A percentile compares a stretch with the other conserved stretches of the same genome.
These are phyloP conservation scores for Mycena olivaceomarginata DNA, from an alignment of 768 basidiomycete genomes.

Conservation along the genomic window DNA sequence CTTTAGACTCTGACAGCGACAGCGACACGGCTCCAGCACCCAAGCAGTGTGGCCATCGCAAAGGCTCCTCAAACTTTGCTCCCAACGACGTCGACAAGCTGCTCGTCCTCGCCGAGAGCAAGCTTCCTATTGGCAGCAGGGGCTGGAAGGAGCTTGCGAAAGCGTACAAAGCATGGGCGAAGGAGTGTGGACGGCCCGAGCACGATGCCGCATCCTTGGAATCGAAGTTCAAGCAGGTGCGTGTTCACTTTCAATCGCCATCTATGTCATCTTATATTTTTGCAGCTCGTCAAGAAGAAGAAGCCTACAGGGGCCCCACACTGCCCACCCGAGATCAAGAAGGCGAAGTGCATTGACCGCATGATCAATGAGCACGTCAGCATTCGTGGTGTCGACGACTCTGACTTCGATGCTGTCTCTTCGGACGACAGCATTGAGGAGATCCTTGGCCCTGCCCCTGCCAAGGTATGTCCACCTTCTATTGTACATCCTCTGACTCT, in stretches of 20 bases:
- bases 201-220: background rate
- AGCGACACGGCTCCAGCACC: background rate
- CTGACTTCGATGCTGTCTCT: constrained; percentile 39
- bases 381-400: constrained; percentile 35
- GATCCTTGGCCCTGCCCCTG: too few species aligned
- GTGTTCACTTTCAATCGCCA: background rate
- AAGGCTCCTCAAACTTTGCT: background rate
- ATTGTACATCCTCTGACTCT: too few species aligned
- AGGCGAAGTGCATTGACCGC: constrained; percentile 34
- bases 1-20: background rate
- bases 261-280: background rate
- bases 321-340: background rate
- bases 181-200: background rate
- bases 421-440: constrained; percentile 12
- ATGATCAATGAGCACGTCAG: constrained; percentile 46
- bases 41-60: background rate
- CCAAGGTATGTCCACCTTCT: too few species aligned
- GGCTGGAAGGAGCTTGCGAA: background rate
- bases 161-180: background rate
- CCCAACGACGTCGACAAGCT: background rate
- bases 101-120: background rate
- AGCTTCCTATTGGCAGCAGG: background rate
- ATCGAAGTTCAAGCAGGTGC: background rate
- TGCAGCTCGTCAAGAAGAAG: background rate
- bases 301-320: background rate